Percentiles rank a stretch among this genome's conserved stretches.
These are phyloP conservation scores for Dactylella cylindrospora DNA, from an alignment of 2,329 filamentous ascomycete species.

Conservation along the genomic window DNA sequence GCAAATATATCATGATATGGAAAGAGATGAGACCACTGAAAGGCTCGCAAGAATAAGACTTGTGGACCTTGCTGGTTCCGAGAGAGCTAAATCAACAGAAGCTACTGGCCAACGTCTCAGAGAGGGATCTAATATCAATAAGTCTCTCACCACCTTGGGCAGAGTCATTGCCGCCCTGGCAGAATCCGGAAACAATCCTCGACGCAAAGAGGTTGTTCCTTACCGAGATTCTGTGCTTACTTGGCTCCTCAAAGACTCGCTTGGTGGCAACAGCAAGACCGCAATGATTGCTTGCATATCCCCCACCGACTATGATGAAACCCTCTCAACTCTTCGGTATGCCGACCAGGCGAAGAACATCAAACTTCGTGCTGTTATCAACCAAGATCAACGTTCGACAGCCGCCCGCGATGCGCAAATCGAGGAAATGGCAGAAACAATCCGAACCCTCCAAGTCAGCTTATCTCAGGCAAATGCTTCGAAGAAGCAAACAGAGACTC, in stretches of 20 bases:
- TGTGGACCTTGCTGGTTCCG: conserved; percentile 91
- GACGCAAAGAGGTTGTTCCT: conserved; percentile 72
- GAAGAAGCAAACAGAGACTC: conserved; percentile 74
- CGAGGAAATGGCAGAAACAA: conserved; percentile 90
- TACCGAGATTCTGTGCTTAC: conserved; percentile 85
- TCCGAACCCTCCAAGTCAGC: conserved; percentile 77
- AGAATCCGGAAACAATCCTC: conserved; percentile 65
- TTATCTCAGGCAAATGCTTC: conserved; percentile 66
- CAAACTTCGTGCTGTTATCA: conserved; percentile 88
- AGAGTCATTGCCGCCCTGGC: conserved; percentile 92
- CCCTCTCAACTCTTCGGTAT: conserved; percentile 90
- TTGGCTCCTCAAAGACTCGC: conserved; percentile 90
- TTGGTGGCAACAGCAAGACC: conserved; percentile 96
- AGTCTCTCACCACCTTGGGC: conserved; percentile 91
- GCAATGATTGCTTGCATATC: conserved; percentile 99
- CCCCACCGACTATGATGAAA: conserved; percentile 95
- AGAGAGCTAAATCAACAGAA: conserved; percentile 92
- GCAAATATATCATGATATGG: conserved; percentile 95
- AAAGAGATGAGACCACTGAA: conserved; percentile 97
- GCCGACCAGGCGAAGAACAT: conserved; percentile 98
- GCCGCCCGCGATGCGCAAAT: conserved; percentile 95
- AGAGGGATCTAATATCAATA: conserved; percentile 98
- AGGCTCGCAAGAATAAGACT: conserved; percentile 88
- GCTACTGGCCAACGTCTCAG: conserved; percentile 86
- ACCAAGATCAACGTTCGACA: conserved; percentile 89